These are phyloP conservation scores for Tephrocybe sp. DNA, from an alignment of 768 basidiomycete species.

Conservation along the genomic window DNA sequence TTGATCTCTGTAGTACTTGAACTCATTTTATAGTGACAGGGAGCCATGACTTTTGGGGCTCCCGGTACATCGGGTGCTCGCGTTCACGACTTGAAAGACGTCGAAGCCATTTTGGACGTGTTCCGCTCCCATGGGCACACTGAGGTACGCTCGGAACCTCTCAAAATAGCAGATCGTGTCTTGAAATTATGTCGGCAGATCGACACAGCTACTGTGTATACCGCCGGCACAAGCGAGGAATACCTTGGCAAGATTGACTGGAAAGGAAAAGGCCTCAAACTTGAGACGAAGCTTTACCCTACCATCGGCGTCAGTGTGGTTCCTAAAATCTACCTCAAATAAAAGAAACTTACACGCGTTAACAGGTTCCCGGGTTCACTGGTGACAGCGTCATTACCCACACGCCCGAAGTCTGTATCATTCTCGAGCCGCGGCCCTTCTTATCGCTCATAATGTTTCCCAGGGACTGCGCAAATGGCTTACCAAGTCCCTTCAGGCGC, in stretches of 20 bases:
- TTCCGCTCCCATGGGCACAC: slow-evolving; percentile 56
- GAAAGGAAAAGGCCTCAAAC: slow-evolving; percentile 47
- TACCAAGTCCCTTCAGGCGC: slow-evolving; percentile 40
- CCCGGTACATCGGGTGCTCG: slow-evolving; percentile 39
- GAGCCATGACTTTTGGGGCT: slow-evolving; percentile 48
- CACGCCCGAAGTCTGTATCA: slow-evolving; percentile 28
- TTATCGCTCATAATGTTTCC: too few species aligned
- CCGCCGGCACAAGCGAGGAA: slow-evolving; percentile 55
- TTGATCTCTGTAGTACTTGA: not conserved
- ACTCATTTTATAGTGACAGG: slow-evolving; percentile 23
- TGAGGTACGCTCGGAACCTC: slow-evolving; percentile 5
- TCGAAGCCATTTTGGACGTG: slow-evolving; percentile 49
- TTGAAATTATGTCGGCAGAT: slow-evolving; percentile 12
- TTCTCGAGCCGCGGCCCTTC: too few species aligned
- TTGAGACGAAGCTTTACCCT: slow-evolving; percentile 64
- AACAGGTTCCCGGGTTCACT: too few species aligned
- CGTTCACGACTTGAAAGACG: slow-evolving; percentile 39
- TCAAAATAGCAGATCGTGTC: slow-evolving; percentile 19
- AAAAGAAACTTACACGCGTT: too few species aligned
- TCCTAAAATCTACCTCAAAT: too few species aligned
- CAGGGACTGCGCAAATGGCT: slow-evolving; percentile 51
- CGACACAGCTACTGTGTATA: slow-evolving; percentile 28
- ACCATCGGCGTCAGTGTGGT: slow-evolving; percentile 19
- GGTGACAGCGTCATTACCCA: slow-evolving; percentile 29
- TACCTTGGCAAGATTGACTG: slow-evolving; percentile 52